phyloP scores from a whole-genome alignment of 306 rosid species.

The Alnus glutinosa region DNA sequence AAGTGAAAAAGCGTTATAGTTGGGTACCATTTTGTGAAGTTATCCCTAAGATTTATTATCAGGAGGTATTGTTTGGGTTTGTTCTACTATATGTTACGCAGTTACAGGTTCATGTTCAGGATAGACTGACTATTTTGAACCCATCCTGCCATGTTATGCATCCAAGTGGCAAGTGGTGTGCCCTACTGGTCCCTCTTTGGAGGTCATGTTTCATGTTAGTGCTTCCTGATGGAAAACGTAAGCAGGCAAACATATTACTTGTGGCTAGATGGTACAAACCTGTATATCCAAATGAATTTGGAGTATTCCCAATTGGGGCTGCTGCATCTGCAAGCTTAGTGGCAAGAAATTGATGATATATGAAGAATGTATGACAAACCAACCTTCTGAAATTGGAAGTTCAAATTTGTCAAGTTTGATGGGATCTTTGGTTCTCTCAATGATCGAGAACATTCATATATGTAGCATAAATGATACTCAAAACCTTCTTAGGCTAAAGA shows the following conservation, averaged over 20 bases:
- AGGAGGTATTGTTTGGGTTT: background rate
- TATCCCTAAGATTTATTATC: background rate
- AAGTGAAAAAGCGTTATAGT: no score
- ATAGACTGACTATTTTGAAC: background rate
- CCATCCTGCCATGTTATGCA: background rate
- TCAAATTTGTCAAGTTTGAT: background rate
- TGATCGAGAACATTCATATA: background rate
- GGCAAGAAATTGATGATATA: background rate
- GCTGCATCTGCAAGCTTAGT: background rate
- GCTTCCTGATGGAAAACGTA: background rate
- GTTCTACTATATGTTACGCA: background rate
- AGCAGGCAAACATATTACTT: background rate
- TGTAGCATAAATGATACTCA: background rate
- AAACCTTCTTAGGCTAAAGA: background rate
- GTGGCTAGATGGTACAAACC: background rate
- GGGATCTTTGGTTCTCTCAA: background rate
- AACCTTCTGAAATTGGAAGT: background rate
- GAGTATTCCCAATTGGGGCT: background rate
- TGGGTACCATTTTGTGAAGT: background rate
- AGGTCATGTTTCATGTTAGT: background rate
- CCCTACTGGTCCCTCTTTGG: background rate
- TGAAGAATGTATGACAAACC: background rate
- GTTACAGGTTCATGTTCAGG: background rate
- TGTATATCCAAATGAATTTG: background rate
- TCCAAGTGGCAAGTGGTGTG: background rate